Evolutionary conservation across 2,329 filamentous ascomycete genomes (phyloP).

Genomic region (Rachicladosporium sp.): DNA sequence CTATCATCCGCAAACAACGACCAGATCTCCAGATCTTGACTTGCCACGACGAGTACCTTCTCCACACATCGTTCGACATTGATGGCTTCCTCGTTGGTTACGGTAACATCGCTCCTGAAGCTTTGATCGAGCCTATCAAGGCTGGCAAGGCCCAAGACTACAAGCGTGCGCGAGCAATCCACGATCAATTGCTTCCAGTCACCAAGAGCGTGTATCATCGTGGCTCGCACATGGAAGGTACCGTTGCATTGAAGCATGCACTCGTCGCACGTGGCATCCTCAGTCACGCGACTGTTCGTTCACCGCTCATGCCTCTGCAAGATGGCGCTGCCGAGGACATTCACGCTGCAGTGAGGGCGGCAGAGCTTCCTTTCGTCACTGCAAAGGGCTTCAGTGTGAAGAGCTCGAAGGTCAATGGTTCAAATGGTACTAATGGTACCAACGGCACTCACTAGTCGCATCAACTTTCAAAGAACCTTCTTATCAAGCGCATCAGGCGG

Average conservation of each 20-base stretch:
- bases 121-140: slow-evolving; percentile 37
- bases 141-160: slow-evolving; percentile 41
- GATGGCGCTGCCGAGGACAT: slow-evolving; percentile 34
- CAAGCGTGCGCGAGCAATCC: slow-evolving; percentile 34
- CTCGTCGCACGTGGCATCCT: slow-evolving; percentile 40
- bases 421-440: too few species aligned
- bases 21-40: slow-evolving; percentile 40
- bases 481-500: too few species aligned
- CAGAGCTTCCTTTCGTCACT: slow-evolving; percentile 24
- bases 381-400: background rate
- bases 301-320: slow-evolving; percentile 33
- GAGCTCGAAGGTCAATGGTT: too few species aligned
- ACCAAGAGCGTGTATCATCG: slow-evolving; percentile 44
- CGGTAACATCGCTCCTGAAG: slow-evolving; percentile 41
- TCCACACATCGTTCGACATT: slow-evolving; percentile 41
- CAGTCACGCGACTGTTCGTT: slow-evolving; percentile 38
- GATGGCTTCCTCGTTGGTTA: slow-evolving; percentile 45
- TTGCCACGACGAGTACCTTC: slow-evolving; percentile 42
- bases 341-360: slow-evolving; percentile 27
- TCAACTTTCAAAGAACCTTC: too few species aligned
- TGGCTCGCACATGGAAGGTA: slow-evolving; percentile 44
- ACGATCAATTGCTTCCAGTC: slow-evolving; percentile 39
- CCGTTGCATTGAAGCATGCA: slow-evolving; percentile 36
- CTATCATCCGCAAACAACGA: slow-evolving; percentile 37
- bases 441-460: too few species aligned